Base-by-base conservation (phyloP, 2,329 filamentous ascomycete genomes). In the Curvularia spicifera region DNA sequence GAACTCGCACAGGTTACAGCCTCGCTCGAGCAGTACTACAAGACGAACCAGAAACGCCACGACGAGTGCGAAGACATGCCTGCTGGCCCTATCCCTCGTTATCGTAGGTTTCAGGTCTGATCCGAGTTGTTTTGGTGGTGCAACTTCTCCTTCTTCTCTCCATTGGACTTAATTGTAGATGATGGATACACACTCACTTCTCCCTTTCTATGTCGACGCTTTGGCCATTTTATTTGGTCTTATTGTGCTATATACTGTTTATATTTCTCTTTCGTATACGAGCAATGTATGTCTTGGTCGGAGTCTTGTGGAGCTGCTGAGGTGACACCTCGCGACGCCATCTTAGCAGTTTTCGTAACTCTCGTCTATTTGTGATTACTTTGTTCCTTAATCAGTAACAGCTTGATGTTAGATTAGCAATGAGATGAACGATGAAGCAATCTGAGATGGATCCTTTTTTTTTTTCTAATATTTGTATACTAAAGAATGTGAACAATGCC, bases 1-100 rank as follows among this genome's bases (percentile, higher is more conserved):
- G 57, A 71, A 20, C 59, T 62, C 1, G 55, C 63, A 0, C 59
- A 69, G 8, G 63, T 74, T 2, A 72, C 75, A 50, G 43, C 53
- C 1, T 66, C 67, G 3, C 66, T 78, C 20, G 71, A 66, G 5
- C 60, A 57, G 0, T 78, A 75, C 56, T 74, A 43, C 40, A 43
- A 43, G 40, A 43, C 20, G 22, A 43, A 43, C 2, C 8, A 43
- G 22, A 43, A 43, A 9, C 20, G 40, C 20, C 20, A 43, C 12
- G 20, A 13, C 3, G 40, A 43, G 12, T 43, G 40, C 40, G 15
- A 43, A 18, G 40, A 43, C 5, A 43, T 22, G 40, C 40, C 40
- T 26, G 20, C 40, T 43, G 40, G 40, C 5, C 40, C 40, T 2
- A 43, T 43, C 13, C 40, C 40, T 20, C 20, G 40, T 5, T 43